Evolutionary conservation across 2,329 filamentous ascomycete genomes (phyloP).

Genomic region (Cyphellophora attinorum): DNA sequence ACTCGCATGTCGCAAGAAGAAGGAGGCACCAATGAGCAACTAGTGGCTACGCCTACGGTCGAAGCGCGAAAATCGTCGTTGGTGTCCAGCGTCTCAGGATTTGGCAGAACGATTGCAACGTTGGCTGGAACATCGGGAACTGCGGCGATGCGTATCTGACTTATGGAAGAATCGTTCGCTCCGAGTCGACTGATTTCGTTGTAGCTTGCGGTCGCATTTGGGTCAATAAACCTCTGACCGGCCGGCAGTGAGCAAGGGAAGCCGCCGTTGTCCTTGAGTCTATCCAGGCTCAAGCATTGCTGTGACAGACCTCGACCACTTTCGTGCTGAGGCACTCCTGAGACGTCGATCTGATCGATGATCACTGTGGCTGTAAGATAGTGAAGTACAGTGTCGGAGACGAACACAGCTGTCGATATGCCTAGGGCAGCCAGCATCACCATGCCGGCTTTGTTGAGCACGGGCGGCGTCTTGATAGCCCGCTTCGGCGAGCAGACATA

Average conservation of each 20-base stretch:
- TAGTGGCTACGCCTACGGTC: conserved; percentile 14
- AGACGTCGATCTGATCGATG: conserved; percentile 5
- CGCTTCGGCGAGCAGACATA: conserved; percentile 8
- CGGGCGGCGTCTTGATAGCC: conserved; percentile 3
- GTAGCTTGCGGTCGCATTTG: conserved; percentile 8
- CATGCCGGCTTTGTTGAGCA: conserved; percentile 6
- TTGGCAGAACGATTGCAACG: conserved; percentile 12
- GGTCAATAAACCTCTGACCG: conserved; percentile 3
- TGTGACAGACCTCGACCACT: conserved; percentile 9
- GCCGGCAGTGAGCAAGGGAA: conserved; percentile 14
- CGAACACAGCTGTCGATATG: conserved; percentile 7
- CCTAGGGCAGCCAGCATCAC: conserved; percentile 7
- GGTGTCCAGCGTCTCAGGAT: conserved; percentile 5
- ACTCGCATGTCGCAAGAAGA: conserved; percentile 10
- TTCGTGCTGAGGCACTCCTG: conserved; percentile 2
- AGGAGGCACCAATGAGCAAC: conserved; percentile 11
- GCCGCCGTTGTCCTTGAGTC: conserved; percentile 12
- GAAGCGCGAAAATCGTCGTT: conserved; percentile 11
- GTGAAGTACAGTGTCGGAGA: conserved; percentile 11
- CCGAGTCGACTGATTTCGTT: conserved; percentile 14
- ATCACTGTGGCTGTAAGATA: conserved; percentile 9
- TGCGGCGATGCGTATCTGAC: conserved; percentile 9
- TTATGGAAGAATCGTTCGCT: conserved; percentile 10
- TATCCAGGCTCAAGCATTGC: conserved; percentile 9
- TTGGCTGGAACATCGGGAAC: conserved; percentile 1